Evolutionary conservation across 768 basidiomycete genomes (phyloP).

Genomic region (Psilocybe tampanensis): DNA sequence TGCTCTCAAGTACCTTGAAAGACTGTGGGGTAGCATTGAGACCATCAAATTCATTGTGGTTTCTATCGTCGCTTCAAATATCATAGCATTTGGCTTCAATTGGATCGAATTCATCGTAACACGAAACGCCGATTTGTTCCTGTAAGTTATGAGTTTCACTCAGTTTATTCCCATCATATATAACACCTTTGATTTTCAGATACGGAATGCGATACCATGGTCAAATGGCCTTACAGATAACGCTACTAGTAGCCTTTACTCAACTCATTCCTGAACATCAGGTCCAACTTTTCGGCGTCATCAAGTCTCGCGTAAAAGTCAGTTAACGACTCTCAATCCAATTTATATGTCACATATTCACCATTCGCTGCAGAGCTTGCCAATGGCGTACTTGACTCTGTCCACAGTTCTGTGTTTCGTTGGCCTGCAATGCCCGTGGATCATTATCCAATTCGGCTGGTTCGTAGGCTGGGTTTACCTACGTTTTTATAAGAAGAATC

Average conservation of each 20-base stretch:
- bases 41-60: conserved; percentile 84
- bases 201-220: conserved; percentile 92
- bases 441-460: conserved; percentile 99
- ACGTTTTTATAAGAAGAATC: conserved; percentile 93
- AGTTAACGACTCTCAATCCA: conserved; percentile 11
- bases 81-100: conserved; percentile 86
- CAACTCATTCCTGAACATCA: conserved; percentile 99
- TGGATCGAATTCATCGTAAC: conserved; percentile 82
- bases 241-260: conserved; percentile 93
- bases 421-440: conserved; percentile 88
- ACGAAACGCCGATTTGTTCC: conserved; percentile 71
- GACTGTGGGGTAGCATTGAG: conserved; percentile 91
- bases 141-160: conserved; percentile 53
- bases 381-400: conserved; percentile 92
- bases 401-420: conserved; percentile 84
- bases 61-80: conserved; percentile 78
- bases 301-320: conserved; percentile 91
- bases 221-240: conserved; percentile 88
- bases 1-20: conserved; percentile 87
- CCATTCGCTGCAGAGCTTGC: conserved; percentile 63
- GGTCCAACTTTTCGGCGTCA: conserved; percentile 85
- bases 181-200: conserved; percentile 39
- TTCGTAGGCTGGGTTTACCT: conserved; percentile 94
- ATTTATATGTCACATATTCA: neutral
- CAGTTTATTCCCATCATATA: neutral